phyloP scores from a whole-genome alignment of 2,329 filamentous ascomycete genomes.

The Blastomyces gilchristii region DNA sequence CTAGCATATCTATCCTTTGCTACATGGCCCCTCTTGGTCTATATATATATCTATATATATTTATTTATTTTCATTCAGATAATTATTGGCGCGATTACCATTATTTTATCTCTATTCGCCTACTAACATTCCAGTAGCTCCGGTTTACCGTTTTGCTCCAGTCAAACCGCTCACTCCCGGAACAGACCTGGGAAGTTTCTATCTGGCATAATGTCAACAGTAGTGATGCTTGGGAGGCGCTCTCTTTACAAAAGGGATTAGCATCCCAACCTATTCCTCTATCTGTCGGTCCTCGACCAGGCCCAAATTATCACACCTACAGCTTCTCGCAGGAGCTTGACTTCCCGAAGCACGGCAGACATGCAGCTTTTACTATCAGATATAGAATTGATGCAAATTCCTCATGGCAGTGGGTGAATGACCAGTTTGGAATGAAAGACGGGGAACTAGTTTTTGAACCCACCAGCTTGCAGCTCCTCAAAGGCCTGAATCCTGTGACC shows the following conservation, averaged over 20 bases:
- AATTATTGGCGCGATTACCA: background rate
- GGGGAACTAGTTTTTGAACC: slow-evolving; percentile 35
- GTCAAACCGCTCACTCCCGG: slow-evolving; percentile 45
- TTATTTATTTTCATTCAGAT: background rate
- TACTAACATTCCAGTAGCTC: slow-evolving; percentile 32
- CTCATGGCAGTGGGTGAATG: slow-evolving; percentile 38
- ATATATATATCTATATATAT: background rate
- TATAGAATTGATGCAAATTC: slow-evolving; percentile 30
- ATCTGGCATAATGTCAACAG: slow-evolving; percentile 60
- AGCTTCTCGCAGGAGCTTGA: slow-evolving; percentile 25
- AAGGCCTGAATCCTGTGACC: background rate
- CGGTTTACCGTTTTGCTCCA: slow-evolving; percentile 61
- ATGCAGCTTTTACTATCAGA: slow-evolving; percentile 35
- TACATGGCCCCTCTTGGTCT: background rate
- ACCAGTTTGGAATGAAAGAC: slow-evolving; percentile 30
- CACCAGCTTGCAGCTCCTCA: slow-evolving; percentile 14
- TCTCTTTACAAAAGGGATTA: slow-evolving; percentile 41
- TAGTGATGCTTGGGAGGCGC: slow-evolving; percentile 49
- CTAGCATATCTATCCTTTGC: background rate
- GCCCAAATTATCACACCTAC: slow-evolving; percentile 25
- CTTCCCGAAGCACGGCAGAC: slow-evolving; percentile 22
- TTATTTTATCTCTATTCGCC: background rate
- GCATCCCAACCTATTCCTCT: slow-evolving; percentile 22
- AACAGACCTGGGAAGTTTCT: slow-evolving; percentile 58
- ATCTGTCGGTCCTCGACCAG: slow-evolving; percentile 17